A percentile compares a stretch with the other conserved stretches of the same genome.
Conservation (phyloP, 768 basidiomycete species). For the Suillus tomentosus region DNA sequence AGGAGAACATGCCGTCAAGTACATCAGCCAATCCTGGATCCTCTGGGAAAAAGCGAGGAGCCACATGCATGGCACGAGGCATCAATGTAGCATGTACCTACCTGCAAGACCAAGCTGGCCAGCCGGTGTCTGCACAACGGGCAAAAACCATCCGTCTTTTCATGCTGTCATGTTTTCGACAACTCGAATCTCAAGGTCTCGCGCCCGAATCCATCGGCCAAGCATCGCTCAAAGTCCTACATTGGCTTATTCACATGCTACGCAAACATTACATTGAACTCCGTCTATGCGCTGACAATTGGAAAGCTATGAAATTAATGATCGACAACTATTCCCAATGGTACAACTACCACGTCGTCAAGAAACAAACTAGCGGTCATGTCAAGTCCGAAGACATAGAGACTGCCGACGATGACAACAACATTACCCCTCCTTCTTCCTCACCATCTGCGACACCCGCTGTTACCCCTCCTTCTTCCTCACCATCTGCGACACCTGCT, state of each 20-base stretch:
- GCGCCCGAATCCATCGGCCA: no score
- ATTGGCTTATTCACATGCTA: neutral
- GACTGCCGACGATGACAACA: no score
- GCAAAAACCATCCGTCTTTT: neutral
- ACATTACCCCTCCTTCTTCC: neutral
- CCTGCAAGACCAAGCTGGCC: neutral
- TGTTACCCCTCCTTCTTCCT: no score
- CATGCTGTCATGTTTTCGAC: no score
- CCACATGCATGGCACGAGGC: neutral
- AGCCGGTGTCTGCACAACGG: neutral
- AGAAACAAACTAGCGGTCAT: no score
- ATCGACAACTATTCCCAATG: no score
- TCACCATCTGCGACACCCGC: neutral
- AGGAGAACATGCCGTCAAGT: conserved; percentile 1
- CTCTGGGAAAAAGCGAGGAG: neutral
- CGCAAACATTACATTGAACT: neutral
- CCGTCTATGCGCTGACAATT: neutral
- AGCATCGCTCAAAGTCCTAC: no score
- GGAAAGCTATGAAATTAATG: no score
- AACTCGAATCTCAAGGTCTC: no score
- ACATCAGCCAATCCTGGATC: neutral
- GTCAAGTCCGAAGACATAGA: no score
- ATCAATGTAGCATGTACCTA: neutral
- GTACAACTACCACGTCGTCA: no score
- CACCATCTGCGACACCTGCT: no score